Evolutionary conservation across 1,284 basidiomycete species (phyloP).

Genomic region (Fomitopsis schrenkii): DNA sequence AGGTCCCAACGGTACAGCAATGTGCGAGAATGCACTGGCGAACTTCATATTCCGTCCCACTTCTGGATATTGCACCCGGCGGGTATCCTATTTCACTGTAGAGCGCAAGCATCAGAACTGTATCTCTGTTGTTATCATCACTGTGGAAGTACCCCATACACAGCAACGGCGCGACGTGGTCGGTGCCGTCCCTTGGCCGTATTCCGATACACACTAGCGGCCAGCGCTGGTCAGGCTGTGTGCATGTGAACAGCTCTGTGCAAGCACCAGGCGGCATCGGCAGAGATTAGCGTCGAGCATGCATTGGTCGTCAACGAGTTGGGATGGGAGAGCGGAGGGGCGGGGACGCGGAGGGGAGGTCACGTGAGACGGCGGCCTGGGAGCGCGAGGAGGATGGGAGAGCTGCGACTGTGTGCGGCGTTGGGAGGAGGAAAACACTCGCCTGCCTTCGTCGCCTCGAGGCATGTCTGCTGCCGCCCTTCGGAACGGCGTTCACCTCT

Average conservation of each 20-base stretch:
- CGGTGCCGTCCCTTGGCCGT: too few species aligned
- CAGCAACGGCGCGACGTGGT: too few species aligned
- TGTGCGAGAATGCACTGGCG: too few species aligned
- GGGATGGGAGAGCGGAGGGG: neutral
- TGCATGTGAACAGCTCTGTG: neutral
- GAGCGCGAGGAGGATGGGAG: neutral
- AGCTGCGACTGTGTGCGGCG: neutral
- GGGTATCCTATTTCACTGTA: too few species aligned
- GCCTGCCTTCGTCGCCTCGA: slow-evolving; percentile 1
- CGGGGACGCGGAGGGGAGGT: neutral
- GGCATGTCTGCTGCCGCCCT: slow-evolving; percentile 2
- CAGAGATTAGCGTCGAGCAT: too few species aligned
- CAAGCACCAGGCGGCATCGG: too few species aligned
- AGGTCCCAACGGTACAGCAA: too few species aligned
- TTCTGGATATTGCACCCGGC: too few species aligned
- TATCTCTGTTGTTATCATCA: too few species aligned
- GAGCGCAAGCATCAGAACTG: too few species aligned
- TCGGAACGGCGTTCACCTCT: neutral
- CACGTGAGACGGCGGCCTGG: neutral
- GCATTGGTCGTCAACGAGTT: neutral
- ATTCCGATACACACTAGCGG: neutral
- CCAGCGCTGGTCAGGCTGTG: neutral
- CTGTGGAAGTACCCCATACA: too few species aligned
- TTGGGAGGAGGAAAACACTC: slow-evolving; percentile 1
- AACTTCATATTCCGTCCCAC: too few species aligned